Conservation (phyloP, 2,329 filamentous ascomycete species). For the Ceratocystis alfenasii region DNA sequence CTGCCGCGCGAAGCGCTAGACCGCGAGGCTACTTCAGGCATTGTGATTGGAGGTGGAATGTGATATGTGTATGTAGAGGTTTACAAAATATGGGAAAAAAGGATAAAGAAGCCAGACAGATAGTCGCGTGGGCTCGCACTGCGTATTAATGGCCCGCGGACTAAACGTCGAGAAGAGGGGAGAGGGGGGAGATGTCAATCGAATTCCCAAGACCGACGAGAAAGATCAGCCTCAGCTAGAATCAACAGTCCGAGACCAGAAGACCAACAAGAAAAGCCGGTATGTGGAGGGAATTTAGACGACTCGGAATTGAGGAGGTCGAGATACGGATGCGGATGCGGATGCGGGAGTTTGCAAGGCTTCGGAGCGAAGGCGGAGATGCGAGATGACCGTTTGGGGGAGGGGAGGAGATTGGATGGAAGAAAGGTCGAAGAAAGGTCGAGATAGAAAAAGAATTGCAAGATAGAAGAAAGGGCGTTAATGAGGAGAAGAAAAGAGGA, state of each 20-base stretch:
- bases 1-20: conserved; percentile 74
- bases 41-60: conserved; percentile 32
- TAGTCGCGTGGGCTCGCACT: conserved; percentile 26
- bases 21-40: conserved; percentile 92
- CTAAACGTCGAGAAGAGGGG: conserved; percentile 21
- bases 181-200: neutral
- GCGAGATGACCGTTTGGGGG: no score
- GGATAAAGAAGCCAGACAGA: conserved; percentile 22
- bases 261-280: no score
- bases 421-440: neutral
- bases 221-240: no score
- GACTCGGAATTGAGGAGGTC: conserved; percentile 25
- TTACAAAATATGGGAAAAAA: conserved; percentile 15
- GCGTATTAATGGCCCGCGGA: conserved; percentile 22
- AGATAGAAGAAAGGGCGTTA: neutral
- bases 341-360: no score
- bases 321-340: conserved; percentile 21
- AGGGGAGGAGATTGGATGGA: conserved; percentile 1
- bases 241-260: no score
- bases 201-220: no score
- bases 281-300: neutral
- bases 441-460: neutral
- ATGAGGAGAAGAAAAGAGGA: no score
- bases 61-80: conserved; percentile 31
- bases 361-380: no score